A percentile compares a stretch with the other conserved stretches of the same genome.
These are phyloP conservation scores for Dysphania ambrosioides DNA, from an alignment of 148 eudicot genomes.

Conservation along the genomic window DNA sequence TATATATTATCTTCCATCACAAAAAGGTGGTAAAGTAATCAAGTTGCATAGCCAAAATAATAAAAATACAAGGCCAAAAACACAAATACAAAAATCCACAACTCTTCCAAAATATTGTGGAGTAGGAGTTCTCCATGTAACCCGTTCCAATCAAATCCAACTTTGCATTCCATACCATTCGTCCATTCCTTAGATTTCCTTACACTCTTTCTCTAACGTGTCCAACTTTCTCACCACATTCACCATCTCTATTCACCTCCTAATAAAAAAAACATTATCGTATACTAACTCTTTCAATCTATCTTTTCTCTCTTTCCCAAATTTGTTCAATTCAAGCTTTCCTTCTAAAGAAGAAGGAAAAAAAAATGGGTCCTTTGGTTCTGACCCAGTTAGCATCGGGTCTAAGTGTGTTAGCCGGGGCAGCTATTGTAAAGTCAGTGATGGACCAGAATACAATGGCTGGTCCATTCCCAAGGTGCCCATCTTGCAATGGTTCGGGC, in stretches of 20 bases:
- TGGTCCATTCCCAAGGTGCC: conserved; percentile 60
- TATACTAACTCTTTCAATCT: not conserved
- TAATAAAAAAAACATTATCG: not conserved
- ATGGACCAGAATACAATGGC: conserved; percentile 63
- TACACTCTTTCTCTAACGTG: conserved; percentile 26
- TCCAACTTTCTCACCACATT: conserved; percentile 23
- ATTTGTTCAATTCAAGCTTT: too few species aligned
- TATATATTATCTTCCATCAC: too few species aligned
- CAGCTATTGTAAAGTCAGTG: conserved; percentile 57
- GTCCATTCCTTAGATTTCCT: too few species aligned
- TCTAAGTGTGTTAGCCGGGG: conserved; percentile 74
- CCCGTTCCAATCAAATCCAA: not conserved
- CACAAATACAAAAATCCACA: not conserved
- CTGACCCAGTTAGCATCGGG: conserved; percentile 75
- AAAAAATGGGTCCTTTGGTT: conserved; percentile 69
- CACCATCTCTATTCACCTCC: not conserved
- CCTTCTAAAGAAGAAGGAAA: too few species aligned
- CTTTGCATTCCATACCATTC: not conserved
- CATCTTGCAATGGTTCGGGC: conserved; percentile 82
- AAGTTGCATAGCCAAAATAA: too few species aligned
- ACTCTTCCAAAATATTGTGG: not conserved
- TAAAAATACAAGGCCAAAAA: too few species aligned
- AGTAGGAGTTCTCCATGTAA: conserved; percentile 5
- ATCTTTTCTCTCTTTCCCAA: not conserved
- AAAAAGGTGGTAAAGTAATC: too few species aligned